Conservation (phyloP, 176 grass and related monocot genomes). For the Panicum miliaceum region DNA sequence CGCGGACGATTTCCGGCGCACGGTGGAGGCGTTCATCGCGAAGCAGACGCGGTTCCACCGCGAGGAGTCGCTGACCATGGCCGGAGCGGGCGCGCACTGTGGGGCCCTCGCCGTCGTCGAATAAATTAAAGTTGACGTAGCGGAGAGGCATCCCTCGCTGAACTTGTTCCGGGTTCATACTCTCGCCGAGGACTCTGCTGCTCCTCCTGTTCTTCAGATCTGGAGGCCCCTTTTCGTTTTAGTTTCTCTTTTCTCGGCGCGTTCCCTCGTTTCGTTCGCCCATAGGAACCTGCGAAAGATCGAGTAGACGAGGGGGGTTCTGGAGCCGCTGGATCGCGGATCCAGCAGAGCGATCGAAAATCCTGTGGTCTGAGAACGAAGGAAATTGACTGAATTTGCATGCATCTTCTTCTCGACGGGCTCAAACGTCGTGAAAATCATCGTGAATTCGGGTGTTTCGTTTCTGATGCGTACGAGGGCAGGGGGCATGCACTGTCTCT, state of each 20-base stretch:
- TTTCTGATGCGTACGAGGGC: too few relatives aligned
- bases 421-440: too few relatives aligned
- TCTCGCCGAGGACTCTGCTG: neutral
- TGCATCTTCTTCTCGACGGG: neutral
- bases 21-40: conserved; percentile 87
- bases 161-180: neutral
- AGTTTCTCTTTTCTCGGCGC: neutral
- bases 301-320: neutral
- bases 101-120: conserved; percentile 25
- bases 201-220: neutral
- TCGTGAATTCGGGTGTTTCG: too few relatives aligned
- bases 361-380: too few relatives aligned
- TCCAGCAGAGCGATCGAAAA: neutral
- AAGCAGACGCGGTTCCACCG: conserved; percentile 78
- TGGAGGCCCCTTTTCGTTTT: neutral
- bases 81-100: neutral
- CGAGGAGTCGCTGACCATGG: conserved; percentile 73
- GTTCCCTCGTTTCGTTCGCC: neutral
- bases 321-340: neutral
- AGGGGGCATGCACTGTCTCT: too few relatives aligned
- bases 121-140: conserved; percentile 37
- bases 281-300: neutral
- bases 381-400: neutral
- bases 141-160: neutral
- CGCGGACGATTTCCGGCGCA: conserved; percentile 73